These are phyloP conservation scores for Phytophthora niederhauseri DNA, from an alignment of 352 stramenopile genomes.

Conservation along the genomic window DNA sequence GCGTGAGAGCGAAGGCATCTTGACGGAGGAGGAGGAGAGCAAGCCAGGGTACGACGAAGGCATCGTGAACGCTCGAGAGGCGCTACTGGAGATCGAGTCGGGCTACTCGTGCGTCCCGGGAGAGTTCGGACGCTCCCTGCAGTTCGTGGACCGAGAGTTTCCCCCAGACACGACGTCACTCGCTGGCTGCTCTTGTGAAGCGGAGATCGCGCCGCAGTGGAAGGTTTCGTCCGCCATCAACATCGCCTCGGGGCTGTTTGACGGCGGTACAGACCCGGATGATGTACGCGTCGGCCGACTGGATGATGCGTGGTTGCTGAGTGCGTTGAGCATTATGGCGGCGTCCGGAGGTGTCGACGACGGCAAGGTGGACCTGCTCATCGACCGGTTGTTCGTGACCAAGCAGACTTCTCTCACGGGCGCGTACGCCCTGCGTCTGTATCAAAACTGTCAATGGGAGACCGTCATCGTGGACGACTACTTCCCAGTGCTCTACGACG, in stretches of 20 bases:
- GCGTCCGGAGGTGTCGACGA: conserved; percentile 90
- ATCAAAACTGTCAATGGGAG: conserved; percentile 94
- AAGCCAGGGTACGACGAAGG: conserved; percentile 65
- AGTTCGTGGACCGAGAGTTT: conserved; percentile 93
- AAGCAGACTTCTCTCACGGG: conserved; percentile 92
- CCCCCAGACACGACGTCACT: conserved; percentile 79
- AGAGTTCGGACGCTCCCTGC: conserved; percentile 75
- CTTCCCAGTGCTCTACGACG: conserved; percentile 84
- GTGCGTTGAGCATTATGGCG: conserved; percentile 91
- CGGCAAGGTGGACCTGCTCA: conserved; percentile 87
- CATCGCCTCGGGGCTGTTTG: conserved; percentile 88
- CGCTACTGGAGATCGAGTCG: conserved; percentile 86
- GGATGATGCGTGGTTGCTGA: conserved; percentile 91
- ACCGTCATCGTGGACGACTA: conserved; percentile 93
- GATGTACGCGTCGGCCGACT: conserved; percentile 86
- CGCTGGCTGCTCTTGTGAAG: conserved; percentile 58
- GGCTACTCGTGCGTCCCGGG: conserved; percentile 80
- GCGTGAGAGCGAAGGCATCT: conserved; percentile 68
- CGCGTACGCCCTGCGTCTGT: conserved; percentile 92
- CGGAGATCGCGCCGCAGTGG: conserved; percentile 68
- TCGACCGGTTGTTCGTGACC: conserved; percentile 91
- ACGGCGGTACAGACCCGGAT: conserved; percentile 92
- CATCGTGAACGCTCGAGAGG: conserved; percentile 82
- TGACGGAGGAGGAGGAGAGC: conserved; percentile 42
- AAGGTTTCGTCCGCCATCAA: conserved; percentile 90